A percentile compares a stretch with the other conserved stretches of the same genome.
Conservation (phyloP, 2,329 filamentous ascomycete species). For the Trichoderma citrinoviride region DNA sequence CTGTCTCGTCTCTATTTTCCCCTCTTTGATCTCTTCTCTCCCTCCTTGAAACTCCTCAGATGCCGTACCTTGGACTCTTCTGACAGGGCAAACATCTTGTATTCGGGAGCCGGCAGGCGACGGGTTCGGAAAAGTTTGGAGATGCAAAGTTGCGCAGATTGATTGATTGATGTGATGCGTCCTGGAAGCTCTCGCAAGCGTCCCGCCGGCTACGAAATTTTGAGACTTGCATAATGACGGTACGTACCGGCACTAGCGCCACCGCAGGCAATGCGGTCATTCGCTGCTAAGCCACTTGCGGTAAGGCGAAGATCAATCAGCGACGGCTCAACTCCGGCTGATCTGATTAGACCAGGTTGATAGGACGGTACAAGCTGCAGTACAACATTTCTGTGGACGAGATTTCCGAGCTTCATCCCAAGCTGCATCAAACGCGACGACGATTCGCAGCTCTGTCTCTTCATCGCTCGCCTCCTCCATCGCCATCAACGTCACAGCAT, state of each 20-base stretch:
- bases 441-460: not conserved
- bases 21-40: not conserved
- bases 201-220: conserved; percentile 21
- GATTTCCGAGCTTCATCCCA: conserved; percentile 18
- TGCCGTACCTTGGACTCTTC: conserved; percentile 88
- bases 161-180: not conserved
- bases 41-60: not conserved
- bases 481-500: not conserved
- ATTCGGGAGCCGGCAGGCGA: not conserved
- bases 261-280: conserved; percentile 4
- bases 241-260: not conserved
- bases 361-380: not conserved
- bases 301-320: conserved; percentile 4
- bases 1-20: not conserved
- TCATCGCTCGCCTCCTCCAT: not conserved
- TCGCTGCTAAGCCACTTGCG: not conserved
- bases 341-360: conserved; percentile 7
- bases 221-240: conserved; percentile 8
- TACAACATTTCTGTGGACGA: conserved; percentile 10
- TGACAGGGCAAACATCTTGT: conserved; percentile 67
- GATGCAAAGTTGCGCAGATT: conserved; percentile 14
- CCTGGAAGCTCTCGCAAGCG: conserved; percentile 2
- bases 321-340: conserved; percentile 35
- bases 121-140: not conserved
- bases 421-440: conserved; percentile 20